Conservation (phyloP, 345 rosid genomes). For the Crucihimalaya himalaica region DNA sequence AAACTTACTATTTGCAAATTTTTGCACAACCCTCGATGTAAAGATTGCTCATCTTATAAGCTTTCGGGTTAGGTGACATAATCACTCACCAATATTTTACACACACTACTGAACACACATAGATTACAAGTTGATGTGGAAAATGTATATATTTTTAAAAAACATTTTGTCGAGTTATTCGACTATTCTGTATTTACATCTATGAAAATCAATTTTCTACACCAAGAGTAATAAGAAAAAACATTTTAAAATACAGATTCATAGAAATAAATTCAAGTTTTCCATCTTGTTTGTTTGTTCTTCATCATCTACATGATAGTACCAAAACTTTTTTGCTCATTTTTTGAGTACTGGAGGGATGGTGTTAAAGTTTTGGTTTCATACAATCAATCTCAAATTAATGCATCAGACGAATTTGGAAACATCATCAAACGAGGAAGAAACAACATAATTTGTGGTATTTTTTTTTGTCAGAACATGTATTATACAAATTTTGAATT, state of each 20-base stretch:
- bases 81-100: conserved; percentile 21
- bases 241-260: background rate
- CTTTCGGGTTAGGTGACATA: conserved; percentile 27
- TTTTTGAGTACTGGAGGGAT: background rate
- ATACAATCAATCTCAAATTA: background rate
- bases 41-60: conserved; percentile 28
- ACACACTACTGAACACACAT: conserved; percentile 13
- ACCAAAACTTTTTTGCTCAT: background rate
- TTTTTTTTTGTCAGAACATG: background rate
- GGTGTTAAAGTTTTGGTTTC: background rate
- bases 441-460: no score
- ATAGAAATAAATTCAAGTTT: background rate
- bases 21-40: conserved; percentile 23
- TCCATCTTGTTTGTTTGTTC: background rate
- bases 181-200: background rate
- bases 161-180: background rate
- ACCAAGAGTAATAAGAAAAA: background rate
- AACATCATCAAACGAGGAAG: background rate
- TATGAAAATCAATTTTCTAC: background rate
- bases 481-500: background rate
- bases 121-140: conserved; percentile 22
- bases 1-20: conserved; percentile 23
- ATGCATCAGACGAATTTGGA: background rate
- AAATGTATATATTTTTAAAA: background rate
- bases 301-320: background rate